A percentile compares a stretch with the other conserved stretches of the same genome.
Evolutionary conservation across 805 yeast genomes (phyloP).

Genomic region (Millerozyma acaciae): DNA sequence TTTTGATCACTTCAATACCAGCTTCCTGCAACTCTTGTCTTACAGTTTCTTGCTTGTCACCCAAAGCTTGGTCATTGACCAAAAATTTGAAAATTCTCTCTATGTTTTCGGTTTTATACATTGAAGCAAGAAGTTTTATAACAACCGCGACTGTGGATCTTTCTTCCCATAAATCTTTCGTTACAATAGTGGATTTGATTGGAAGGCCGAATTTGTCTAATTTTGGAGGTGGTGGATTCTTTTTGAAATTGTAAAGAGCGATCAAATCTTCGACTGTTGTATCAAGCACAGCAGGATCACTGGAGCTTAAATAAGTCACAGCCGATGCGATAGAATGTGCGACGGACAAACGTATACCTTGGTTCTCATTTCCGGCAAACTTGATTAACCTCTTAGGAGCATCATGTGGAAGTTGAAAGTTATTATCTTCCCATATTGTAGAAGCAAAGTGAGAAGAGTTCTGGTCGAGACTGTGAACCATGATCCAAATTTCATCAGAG

Average conservation of each 20-base stretch:
- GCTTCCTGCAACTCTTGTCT: slow-evolving; percentile 84
- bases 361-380: slow-evolving; percentile 52
- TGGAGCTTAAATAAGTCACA: slow-evolving; percentile 25
- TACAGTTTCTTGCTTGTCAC: slow-evolving; percentile 69
- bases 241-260: slow-evolving; percentile 53
- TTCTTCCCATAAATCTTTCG: slow-evolving; percentile 77
- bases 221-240: slow-evolving; percentile 72
- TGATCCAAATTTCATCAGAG: slow-evolving; percentile 72
- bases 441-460: slow-evolving; percentile 60
- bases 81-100: slow-evolving; percentile 58
- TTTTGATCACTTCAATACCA: slow-evolving; percentile 69
- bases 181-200: slow-evolving; percentile 54
- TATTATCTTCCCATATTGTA: slow-evolving; percentile 83
- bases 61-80: slow-evolving; percentile 60
- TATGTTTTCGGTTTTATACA: slow-evolving; percentile 38
- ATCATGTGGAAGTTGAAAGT: slow-evolving; percentile 42
- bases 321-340: slow-evolving; percentile 71
- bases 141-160: slow-evolving; percentile 79
- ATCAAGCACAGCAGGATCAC: slow-evolving; percentile 18
- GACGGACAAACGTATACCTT: slow-evolving; percentile 68
- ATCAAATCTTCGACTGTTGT: slow-evolving; percentile 43
- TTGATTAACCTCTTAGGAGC: slow-evolving; percentile 46
- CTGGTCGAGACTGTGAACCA: slow-evolving; percentile 69
- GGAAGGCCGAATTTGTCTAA: slow-evolving; percentile 79
- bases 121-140: slow-evolving; percentile 52